phyloP scores from a whole-genome alignment of 352 stramenopile species.

The Peronospora tabacina region DNA sequence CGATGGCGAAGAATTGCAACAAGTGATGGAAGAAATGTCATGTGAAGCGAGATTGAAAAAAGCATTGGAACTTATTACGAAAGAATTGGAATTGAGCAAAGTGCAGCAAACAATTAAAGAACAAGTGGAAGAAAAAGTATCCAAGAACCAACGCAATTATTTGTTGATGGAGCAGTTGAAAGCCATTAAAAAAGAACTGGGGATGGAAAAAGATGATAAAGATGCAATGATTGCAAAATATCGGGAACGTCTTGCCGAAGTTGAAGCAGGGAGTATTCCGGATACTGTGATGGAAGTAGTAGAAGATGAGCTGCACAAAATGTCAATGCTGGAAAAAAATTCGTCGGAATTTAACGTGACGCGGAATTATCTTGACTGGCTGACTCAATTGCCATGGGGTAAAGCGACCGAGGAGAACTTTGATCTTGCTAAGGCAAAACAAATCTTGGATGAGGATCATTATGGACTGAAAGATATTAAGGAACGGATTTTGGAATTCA shows the following conservation, averaged over 20 bases:
- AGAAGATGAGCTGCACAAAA: constrained; percentile 96
- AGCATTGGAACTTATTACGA: constrained; percentile 93
- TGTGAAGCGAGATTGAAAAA: constrained; percentile 93
- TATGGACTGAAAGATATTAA: constrained; percentile 98
- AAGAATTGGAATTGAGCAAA: constrained; percentile 94
- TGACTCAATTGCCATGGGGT: constrained; percentile 96
- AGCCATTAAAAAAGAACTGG: constrained; percentile 99
- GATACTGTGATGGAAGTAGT: constrained; percentile 89
- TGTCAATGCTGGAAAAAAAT: constrained; percentile 97
- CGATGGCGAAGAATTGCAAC: constrained; percentile 88
- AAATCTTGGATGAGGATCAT: constrained; percentile 95
- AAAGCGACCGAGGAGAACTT: constrained; percentile 94
- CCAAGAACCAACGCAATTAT: constrained; percentile 97
- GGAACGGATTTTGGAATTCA: constrained; percentile 98
- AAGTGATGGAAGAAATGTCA: constrained; percentile 94
- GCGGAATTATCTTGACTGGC: constrained; percentile 97
- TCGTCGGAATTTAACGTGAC: constrained; percentile 98
- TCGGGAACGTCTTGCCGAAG: constrained; percentile 74
- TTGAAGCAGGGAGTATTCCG: constrained; percentile 58
- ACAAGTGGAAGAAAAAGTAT: constrained; percentile 88
- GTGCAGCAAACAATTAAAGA: constrained; percentile 97
- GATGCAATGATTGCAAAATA: constrained; percentile 96
- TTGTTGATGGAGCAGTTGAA: constrained; percentile 98
- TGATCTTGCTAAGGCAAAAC: constrained; percentile 89
- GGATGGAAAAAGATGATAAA: constrained; percentile 99